Evolutionary conservation across 148 eudicot genomes (phyloP).

Genomic region (Cornus florida): DNA sequence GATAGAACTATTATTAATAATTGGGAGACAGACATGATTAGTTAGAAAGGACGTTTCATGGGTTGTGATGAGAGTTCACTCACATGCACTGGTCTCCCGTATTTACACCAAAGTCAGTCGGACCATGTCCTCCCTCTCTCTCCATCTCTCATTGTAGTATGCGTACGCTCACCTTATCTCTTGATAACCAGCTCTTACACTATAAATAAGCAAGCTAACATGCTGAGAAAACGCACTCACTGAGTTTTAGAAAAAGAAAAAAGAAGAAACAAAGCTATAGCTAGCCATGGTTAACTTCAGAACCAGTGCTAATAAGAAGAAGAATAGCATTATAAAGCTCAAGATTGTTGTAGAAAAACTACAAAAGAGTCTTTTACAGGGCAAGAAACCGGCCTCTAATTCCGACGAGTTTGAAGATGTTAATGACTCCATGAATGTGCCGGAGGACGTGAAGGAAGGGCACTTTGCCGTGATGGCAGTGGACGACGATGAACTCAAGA

Average conservation of each 20-base stretch:
- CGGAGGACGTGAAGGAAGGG: constrained; percentile 69
- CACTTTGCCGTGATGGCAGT: constrained; percentile 66
- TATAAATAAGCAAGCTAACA: background rate
- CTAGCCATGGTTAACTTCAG: constrained; percentile 19
- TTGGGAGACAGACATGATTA: background rate
- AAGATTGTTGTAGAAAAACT: constrained; percentile 47
- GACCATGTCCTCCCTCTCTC: background rate
- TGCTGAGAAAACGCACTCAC: background rate
- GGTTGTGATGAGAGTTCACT: background rate
- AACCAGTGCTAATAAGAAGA: constrained; percentile 22
- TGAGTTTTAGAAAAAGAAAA: background rate
- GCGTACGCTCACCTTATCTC: no score
- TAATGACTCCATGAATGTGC: constrained; percentile 28
- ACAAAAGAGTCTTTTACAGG: constrained; percentile 44
- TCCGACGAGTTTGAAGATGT: background rate
- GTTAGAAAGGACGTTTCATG: background rate
- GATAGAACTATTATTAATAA: no score
- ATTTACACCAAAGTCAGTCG: background rate
- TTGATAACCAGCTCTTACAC: no score
- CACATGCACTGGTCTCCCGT: background rate
- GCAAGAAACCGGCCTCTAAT: constrained; percentile 20
- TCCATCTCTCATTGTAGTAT: background rate
- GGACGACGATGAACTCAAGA: constrained; percentile 34
- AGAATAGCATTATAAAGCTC: constrained; percentile 42
- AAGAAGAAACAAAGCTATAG: background rate